Evolutionary conservation across 164 flowering plant genomes (phyloP).

Genomic region (Vitis rupestris): DNA sequence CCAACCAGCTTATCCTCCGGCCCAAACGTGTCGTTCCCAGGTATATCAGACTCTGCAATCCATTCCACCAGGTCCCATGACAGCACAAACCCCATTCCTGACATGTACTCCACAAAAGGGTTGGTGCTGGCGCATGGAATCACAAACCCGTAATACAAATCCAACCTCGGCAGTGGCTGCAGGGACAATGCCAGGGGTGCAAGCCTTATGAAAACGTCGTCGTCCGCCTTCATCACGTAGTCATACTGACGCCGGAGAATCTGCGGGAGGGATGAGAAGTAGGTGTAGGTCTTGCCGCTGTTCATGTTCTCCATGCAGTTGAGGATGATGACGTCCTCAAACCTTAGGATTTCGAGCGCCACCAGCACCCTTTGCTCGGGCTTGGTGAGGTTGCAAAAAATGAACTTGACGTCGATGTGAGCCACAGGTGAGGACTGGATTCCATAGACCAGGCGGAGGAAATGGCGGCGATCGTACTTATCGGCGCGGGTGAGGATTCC

Average conservation of each 20-base stretch:
- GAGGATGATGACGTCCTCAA: slow-evolving; percentile 61
- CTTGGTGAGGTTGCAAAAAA: slow-evolving; percentile 64
- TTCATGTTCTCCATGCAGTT: slow-evolving; percentile 70
- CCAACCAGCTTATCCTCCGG: slow-evolving; percentile 64
- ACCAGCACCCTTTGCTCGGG: slow-evolving; percentile 44
- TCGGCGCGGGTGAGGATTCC: slow-evolving; percentile 60
- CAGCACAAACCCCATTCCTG: slow-evolving; percentile 64
- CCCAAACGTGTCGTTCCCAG: slow-evolving; percentile 34
- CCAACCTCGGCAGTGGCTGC: slow-evolving; percentile 35
- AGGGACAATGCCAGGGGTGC: slow-evolving; percentile 35
- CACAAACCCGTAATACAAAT: slow-evolving; percentile 63
- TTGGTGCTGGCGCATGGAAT: slow-evolving; percentile 56
- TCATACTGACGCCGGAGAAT: slow-evolving; percentile 34
- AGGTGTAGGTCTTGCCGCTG: slow-evolving; percentile 62
- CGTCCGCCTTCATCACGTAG: slow-evolving; percentile 71
- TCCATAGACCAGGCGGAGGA: slow-evolving; percentile 61
- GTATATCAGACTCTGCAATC: slow-evolving; percentile 44
- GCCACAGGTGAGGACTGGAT: slow-evolving; percentile 49
- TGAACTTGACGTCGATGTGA: slow-evolving; percentile 45
- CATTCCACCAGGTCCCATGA: slow-evolving; percentile 69
- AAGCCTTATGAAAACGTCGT: slow-evolving; percentile 50
- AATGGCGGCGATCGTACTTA: slow-evolving; percentile 53
- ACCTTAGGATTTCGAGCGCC: slow-evolving; percentile 54
- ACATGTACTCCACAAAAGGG: slow-evolving; percentile 61
- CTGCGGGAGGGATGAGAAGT: slow-evolving; percentile 51